Evolutionary conservation across 129 eudicot species (phyloP), one percentile per base, ranked within the genome.

Genomic region (Oenanthe sinensis): DNA sequence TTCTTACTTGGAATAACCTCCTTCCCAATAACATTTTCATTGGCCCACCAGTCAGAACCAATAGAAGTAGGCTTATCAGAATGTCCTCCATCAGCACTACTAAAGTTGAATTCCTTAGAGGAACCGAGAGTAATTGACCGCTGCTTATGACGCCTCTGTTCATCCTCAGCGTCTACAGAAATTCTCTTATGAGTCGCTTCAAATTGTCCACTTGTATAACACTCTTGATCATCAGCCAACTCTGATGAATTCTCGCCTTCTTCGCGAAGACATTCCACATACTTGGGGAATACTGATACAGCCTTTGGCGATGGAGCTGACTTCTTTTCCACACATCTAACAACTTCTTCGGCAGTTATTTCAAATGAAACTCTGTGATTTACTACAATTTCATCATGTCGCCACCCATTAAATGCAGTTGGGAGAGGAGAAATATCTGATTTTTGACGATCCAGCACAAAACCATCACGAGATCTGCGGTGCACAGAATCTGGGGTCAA

Each of bases 91-190:
- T 94, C 91, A 2, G 85, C 75, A 78, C 82, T 90, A 76, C 88
- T 96, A 78, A 95, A 95, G 84, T 90, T 88, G 83, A 95, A 95
- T 50, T 95, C 99, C 82, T 88, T 95, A 19, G 86, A 76, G 1
- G 92, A 92, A 40, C 94, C 96, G 19, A 91, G 88, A 19, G 95
- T 88, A 46, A 84, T 85, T 10, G 98, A 89, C n/a, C 91, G 88
- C 48, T 84, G 93, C 86, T 83, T 91, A 72, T 88, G 91, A 80
- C 85, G 88, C 76, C 90, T 74, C 77, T 81, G 87, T 60, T 85
- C 89, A 42, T 71, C 90, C 76, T 88, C 87, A 58, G 81, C 81
- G 46, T 88, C 87, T 26, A 14, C 58, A 71, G 78, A 79, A 46
- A 79, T 77, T 55, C 75, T 79, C 68, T 78, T 86, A 13, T 77